Conservation (phyloP, 2,329 filamentous ascomycete genomes). For the Fusarium ambrosium region DNA sequence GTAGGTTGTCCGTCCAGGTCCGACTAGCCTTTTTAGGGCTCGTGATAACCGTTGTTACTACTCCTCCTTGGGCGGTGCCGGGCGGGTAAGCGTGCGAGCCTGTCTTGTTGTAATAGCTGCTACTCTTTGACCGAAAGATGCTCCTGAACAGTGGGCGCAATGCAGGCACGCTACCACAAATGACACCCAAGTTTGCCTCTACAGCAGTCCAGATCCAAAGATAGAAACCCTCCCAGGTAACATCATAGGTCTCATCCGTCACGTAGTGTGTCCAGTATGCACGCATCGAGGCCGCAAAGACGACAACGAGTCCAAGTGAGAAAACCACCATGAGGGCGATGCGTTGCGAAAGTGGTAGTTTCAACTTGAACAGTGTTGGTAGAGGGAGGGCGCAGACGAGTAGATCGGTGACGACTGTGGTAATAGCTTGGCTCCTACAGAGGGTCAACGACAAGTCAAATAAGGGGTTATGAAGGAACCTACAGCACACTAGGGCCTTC, state of each 20-base stretch:
- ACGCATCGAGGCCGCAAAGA: constrained; percentile 53
- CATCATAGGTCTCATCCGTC: constrained; percentile 54
- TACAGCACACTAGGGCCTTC: constrained; percentile 48
- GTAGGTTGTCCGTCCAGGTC: constrained; percentile 39
- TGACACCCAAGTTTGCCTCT: constrained; percentile 58
- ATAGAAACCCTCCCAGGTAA: constrained; percentile 57
- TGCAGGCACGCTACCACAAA: constrained; percentile 56
- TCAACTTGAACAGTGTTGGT: constrained; percentile 50
- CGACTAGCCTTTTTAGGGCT: constrained; percentile 29
- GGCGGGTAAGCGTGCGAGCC: constrained; percentile 37
- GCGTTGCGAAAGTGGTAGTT: constrained; percentile 51
- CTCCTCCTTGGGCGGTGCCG: constrained; percentile 35
- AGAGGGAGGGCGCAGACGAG: constrained; percentile 55
- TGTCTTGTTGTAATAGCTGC: constrained; percentile 42
- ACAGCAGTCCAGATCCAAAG: constrained; percentile 60
- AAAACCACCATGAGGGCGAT: constrained; percentile 55
- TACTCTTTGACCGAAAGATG: constrained; percentile 44
- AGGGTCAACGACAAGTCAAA: background rate
- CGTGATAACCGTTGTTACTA: constrained; percentile 30
- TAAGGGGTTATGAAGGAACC: background rate
- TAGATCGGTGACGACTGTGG: constrained; percentile 52
- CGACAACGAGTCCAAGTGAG: constrained; percentile 54
- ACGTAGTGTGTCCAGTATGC: constrained; percentile 55
- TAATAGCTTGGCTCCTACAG: constrained; percentile 49
- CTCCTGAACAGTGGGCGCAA: constrained; percentile 47